phyloP scores from a whole-genome alignment of 495 filamentous ascomycete species.

The Aspergillus taichungensis region DNA sequence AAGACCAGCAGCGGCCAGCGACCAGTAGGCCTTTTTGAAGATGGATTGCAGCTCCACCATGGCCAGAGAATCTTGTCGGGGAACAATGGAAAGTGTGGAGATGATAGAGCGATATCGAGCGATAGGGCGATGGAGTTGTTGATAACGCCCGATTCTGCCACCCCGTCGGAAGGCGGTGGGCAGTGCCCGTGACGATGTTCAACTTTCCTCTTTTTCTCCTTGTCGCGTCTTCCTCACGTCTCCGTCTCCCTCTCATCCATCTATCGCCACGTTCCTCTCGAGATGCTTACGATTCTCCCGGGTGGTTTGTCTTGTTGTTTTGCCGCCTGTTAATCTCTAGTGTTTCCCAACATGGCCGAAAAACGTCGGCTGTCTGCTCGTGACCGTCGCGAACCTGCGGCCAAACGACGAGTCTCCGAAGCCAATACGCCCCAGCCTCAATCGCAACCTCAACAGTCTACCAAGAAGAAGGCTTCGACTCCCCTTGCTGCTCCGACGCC shows the following conservation, averaged over 20 bases:
- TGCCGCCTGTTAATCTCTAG: not conserved
- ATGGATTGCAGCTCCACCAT: constrained; percentile 38
- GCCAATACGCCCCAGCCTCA: constrained; percentile 22
- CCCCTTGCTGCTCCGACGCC: constrained; percentile 19
- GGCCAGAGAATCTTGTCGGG: not conserved
- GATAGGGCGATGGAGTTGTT: no score
- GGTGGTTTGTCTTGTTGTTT: not conserved
- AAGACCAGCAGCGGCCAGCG: constrained; percentile 40
- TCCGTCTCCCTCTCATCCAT: not conserved
- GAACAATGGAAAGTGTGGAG: not conserved
- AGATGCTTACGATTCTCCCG: no score
- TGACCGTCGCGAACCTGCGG: constrained; percentile 39
- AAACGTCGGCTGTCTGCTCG: constrained; percentile 38
- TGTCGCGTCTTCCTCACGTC: not conserved
- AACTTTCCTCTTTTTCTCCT: not conserved
- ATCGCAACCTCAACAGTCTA: constrained; percentile 12
- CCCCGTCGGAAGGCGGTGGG: not conserved
- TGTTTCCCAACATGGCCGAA: constrained; percentile 28
- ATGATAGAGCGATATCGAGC: no score
- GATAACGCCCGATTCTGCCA: no score
- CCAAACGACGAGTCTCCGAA: constrained; percentile 40
- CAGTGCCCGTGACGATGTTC: not conserved
- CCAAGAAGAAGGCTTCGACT: constrained; percentile 33
- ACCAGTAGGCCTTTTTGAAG: constrained; percentile 51
- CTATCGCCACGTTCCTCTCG: not conserved